Evolutionary conservation across 2,329 filamentous ascomycete genomes (phyloP).

Genomic region (Colletotrichum sp.): DNA sequence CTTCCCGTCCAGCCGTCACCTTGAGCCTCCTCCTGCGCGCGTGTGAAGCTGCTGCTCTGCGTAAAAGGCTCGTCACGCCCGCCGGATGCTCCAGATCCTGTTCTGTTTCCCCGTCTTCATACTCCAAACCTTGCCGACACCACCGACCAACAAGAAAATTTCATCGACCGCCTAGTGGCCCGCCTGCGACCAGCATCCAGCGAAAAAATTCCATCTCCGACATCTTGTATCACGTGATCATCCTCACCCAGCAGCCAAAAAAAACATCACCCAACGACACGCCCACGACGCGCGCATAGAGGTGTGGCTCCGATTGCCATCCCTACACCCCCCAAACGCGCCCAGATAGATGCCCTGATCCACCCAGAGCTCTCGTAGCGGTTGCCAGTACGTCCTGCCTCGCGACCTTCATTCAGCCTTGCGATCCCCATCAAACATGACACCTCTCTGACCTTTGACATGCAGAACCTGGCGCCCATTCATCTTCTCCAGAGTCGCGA

Average conservation of each 20-base stretch:
- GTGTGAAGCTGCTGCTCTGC: background rate
- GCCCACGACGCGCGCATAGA: slow-evolving; percentile 8
- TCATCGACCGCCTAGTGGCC: slow-evolving; percentile 12
- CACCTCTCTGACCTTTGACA: slow-evolving; percentile 11
- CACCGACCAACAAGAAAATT: slow-evolving; percentile 10
- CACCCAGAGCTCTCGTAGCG: slow-evolving; percentile 20
- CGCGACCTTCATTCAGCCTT: slow-evolving; percentile 12
- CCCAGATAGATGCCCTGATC: slow-evolving; percentile 20
- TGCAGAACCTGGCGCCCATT: slow-evolving; percentile 59
- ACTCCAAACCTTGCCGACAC: slow-evolving; percentile 11
- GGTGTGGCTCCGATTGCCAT: slow-evolving; percentile 13
- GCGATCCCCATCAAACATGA: slow-evolving; percentile 8
- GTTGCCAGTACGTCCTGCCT: slow-evolving; percentile 23
- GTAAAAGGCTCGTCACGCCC: background rate
- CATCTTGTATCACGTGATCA: slow-evolving; percentile 13
- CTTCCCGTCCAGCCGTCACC: background rate
- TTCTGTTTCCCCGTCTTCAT: slow-evolving; percentile 7
- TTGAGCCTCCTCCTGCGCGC: background rate
- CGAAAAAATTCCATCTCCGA: background rate
- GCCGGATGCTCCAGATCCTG: slow-evolving; percentile 12
- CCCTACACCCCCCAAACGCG: slow-evolving; percentile 9
- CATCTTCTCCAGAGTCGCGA: slow-evolving; percentile 57
- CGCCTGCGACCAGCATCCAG: background rate
- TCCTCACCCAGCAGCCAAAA: background rate
- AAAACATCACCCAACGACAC: slow-evolving; percentile 18